A percentile compares a stretch with the other conserved stretches of the same genome.
Conservation (phyloP, 2,329 filamentous ascomycete genomes). For the Cercospora berteroae region DNA sequence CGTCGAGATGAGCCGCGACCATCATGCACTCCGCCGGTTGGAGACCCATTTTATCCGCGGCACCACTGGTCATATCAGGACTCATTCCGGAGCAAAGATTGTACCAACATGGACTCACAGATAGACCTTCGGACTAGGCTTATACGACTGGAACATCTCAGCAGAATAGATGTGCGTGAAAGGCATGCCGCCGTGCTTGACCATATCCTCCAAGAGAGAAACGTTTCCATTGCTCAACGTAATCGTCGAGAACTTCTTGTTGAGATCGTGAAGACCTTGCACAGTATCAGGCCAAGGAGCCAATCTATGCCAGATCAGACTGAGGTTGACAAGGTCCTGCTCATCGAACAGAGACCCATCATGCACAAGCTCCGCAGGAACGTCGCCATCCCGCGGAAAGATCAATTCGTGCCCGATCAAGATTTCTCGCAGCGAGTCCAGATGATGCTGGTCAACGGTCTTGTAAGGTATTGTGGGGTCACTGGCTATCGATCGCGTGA, state of each 20-base stretch:
- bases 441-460: constrained; percentile 70
- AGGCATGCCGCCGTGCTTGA: constrained; percentile 56
- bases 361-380: constrained; percentile 8
- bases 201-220: constrained; percentile 64
- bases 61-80: constrained; percentile 47
- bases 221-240: constrained; percentile 75
- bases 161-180: constrained; percentile 65
- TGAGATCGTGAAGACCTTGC: constrained; percentile 53
- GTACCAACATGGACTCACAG: constrained; percentile 30
- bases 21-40: constrained; percentile 64
- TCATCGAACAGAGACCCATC: constrained; percentile 54
- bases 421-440: constrained; percentile 59
- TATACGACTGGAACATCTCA: constrained; percentile 72
- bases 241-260: constrained; percentile 55
- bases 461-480: constrained; percentile 53
- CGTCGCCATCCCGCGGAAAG: neutral
- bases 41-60: constrained; percentile 57
- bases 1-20: constrained; percentile 72
- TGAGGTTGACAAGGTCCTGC: constrained; percentile 43
- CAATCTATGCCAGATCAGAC: constrained; percentile 69
- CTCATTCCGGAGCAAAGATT: neutral
- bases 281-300: constrained; percentile 66
- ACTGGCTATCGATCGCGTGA: constrained; percentile 56
- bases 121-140: constrained; percentile 68
- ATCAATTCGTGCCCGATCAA: constrained; percentile 49